These are phyloP conservation scores for Cicer bijugum DNA, from an alignment of 306 rosid species.

Conservation along the genomic window DNA sequence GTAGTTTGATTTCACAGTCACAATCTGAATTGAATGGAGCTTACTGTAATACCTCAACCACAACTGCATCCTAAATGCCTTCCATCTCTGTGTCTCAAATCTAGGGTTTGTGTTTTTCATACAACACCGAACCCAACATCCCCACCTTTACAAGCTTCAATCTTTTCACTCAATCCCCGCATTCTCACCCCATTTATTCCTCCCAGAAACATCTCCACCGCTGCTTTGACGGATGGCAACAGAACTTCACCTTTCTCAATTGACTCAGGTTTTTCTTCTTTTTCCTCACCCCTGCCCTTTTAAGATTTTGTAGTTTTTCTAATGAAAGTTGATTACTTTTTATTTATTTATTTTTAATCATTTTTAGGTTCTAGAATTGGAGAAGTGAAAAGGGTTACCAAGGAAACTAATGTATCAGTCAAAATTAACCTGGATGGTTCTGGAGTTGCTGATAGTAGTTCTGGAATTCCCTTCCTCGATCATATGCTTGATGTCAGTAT, in stretches of 20 bases:
- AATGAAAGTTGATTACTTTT: constrained; percentile 16
- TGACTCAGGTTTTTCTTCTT: constrained; percentile 55
- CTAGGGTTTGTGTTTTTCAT: constrained; percentile 51
- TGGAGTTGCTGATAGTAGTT: constrained; percentile 72
- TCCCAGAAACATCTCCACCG: constrained; percentile 42
- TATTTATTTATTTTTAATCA: not conserved
- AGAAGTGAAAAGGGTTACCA: constrained; percentile 85
- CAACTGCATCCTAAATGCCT: constrained; percentile 50
- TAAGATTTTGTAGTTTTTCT: not conserved
- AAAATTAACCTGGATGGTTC: constrained; percentile 87
- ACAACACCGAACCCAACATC: constrained; percentile 26
- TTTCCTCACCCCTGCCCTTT: not conserved
- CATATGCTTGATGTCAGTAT: constrained; percentile 93
- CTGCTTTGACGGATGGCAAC: constrained; percentile 52
- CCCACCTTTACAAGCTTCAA: constrained; percentile 35
- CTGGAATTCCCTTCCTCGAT: constrained; percentile 96
- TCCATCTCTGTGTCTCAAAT: constrained; percentile 51
- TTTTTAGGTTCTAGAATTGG: constrained; percentile 75
- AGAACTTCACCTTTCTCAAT: constrained; percentile 46
- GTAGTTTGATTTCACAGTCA: constrained; percentile 10
- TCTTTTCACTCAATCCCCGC: constrained; percentile 42
- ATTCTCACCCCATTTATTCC: constrained; percentile 47
- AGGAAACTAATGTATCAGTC: constrained; percentile 82
- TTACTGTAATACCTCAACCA: constrained; percentile 45
- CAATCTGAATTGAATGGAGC: constrained; percentile 64